Evolutionary conservation across 495 filamentous ascomycete genomes (phyloP).

Genomic region (Sordaria brevicollis): DNA sequence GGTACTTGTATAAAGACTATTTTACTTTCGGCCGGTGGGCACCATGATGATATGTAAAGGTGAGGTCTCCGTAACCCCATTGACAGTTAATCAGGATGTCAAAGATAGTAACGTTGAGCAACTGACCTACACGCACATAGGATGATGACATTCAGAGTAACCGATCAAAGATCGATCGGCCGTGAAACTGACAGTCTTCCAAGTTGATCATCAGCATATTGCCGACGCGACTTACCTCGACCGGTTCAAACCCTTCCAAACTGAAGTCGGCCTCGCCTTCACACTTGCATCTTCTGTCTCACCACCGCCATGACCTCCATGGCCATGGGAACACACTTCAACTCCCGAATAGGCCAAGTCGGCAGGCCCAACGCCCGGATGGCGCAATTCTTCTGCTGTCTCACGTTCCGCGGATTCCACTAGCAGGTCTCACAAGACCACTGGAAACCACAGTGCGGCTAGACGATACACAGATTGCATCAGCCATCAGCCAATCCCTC

Average conservation of each 20-base stretch:
- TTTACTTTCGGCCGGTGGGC: neutral
- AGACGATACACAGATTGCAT: neutral
- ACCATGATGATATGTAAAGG: neutral
- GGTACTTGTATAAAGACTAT: neutral
- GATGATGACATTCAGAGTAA: neutral
- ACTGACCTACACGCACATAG: neutral
- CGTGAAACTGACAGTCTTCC: neutral
- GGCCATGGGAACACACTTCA: neutral
- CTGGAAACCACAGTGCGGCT: neutral
- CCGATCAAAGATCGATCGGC: neutral
- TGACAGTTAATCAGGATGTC: neutral
- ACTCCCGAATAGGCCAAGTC: neutral
- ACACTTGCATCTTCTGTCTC: neutral
- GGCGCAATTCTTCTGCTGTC: neutral
- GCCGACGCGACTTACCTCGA: too few species aligned
- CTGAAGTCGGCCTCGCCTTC: neutral
- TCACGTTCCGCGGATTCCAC: neutral
- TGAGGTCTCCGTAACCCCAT: neutral
- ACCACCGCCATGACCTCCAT: neutral
- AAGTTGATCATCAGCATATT: neutral
- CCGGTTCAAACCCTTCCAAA: neutral
- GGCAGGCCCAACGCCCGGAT: neutral
- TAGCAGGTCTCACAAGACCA: neutral
- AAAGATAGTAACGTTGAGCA: neutral
- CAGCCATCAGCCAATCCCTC: neutral